Percentiles rank a stretch among this genome's conserved stretches.
These are phyloP conservation scores for Coemansia sp. DNA, from an alignment of 192 early-diverging fungal species.

Conservation along the genomic window DNA sequence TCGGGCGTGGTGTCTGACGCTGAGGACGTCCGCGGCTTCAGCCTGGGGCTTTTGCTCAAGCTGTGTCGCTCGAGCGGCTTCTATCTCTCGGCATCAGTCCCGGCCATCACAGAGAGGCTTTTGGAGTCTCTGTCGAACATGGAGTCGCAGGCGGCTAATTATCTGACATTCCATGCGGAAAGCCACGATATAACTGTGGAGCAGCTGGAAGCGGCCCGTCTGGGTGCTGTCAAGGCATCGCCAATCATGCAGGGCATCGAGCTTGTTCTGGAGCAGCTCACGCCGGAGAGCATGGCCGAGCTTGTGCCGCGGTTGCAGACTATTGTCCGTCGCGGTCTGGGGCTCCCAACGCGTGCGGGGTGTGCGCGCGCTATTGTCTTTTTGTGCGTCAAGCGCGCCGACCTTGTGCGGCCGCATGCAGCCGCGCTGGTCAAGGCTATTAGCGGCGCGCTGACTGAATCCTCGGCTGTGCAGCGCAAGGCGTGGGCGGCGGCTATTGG, in stretches of 20 bases:
- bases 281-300: conserved; percentile 64
- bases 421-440: conserved; percentile 77
- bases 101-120: conserved; percentile 74
- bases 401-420: conserved; percentile 69
- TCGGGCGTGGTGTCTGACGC: conserved; percentile 77
- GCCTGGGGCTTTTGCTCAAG: conserved; percentile 77
- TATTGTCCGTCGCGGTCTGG: conserved; percentile 81
- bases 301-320: conserved; percentile 71
- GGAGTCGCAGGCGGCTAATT: conserved; percentile 74
- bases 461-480: conserved; percentile 80
- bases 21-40: conserved; percentile 87
- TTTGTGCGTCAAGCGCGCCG: conserved; percentile 70
- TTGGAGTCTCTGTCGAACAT: conserved; percentile 81
- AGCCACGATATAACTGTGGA: conserved; percentile 85
- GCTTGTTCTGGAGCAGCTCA: conserved; percentile 74
- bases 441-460: conserved; percentile 73
- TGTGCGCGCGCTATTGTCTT: conserved; percentile 83
- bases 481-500: conserved; percentile 85
- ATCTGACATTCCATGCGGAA: conserved; percentile 88
- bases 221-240: conserved; percentile 82
- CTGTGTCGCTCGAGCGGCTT: conserved; percentile 77
- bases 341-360: conserved; percentile 90
- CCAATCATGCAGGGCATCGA: conserved; percentile 95
- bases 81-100: conserved; percentile 73
- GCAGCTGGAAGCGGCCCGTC: conserved; percentile 79